These are phyloP conservation scores for Hevea brasiliensis DNA, from an alignment of 345 rosid species.

Conservation along the genomic window DNA sequence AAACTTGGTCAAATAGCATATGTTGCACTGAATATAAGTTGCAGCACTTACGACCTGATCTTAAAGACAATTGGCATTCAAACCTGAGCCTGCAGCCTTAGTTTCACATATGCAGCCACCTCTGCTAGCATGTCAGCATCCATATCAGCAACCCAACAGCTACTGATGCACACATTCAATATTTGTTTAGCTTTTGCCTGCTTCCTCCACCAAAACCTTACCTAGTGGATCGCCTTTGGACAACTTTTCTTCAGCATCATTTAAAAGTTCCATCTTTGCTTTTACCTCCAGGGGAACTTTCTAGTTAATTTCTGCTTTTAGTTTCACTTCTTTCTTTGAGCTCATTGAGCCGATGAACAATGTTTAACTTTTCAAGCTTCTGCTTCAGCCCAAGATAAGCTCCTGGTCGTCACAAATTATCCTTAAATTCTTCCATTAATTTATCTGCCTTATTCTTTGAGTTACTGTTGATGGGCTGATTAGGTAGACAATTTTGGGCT, in stretches of 20 bases:
- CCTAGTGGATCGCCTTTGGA: conserved; percentile 30
- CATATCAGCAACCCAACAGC: too few species aligned
- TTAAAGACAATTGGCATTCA: too few species aligned
- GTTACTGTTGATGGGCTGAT: conserved; percentile 22
- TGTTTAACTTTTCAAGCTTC: conserved; percentile 35
- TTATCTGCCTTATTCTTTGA: conserved; percentile 23
- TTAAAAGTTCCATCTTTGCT: conserved; percentile 32
- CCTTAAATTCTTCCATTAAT: conserved; percentile 31
- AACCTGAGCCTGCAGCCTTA: too few species aligned
- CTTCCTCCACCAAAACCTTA: conserved; percentile 26
- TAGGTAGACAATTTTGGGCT: conserved; percentile 15
- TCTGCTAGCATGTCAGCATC: too few species aligned
- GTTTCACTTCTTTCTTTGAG: conserved; percentile 35
- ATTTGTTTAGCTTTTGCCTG: too few species aligned
- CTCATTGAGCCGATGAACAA: conserved; percentile 17
- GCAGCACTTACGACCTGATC: too few species aligned
- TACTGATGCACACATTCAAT: too few species aligned
- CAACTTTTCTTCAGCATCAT: conserved; percentile 29
- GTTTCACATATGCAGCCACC: too few species aligned
- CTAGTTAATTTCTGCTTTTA: conserved; percentile 33
- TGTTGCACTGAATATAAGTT: too few species aligned
- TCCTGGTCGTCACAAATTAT: conserved; percentile 38
- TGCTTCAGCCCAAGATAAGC: conserved; percentile 43
- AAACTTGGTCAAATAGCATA: too few species aligned
- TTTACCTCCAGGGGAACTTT: conserved; percentile 36